Base-by-base conservation (phyloP, 345 rosid species). In the Citropsis articulata region DNA sequence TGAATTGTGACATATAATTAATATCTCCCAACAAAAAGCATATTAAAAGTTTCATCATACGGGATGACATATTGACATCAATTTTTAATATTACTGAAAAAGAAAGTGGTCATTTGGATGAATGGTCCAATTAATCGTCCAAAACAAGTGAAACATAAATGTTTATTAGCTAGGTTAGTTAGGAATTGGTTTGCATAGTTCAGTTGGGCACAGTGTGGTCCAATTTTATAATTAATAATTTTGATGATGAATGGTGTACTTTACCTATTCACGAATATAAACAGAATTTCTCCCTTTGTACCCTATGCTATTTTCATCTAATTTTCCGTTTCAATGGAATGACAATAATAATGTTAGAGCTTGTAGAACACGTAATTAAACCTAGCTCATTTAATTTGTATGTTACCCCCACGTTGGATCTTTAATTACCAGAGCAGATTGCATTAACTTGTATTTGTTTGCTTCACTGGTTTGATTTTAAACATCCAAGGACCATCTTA, bases 401-500 rank as follows among this genome's bases (percentile, higher is more conserved):
- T 31, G 69, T 38, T 33, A 65, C 69, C 42, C 33, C 22, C 24
- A 33, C 14, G 45, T 8, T 66, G n/a, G 45, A 35, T 21, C 25
- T 31, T 64, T 30, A 64, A 33, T 21, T 65, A 36, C 35, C 24
- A 18, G 9, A 25, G n/a, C 60, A 69, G 40, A 70, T n/a, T 8
- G 60, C 73, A 48, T 70, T 50, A 8, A 70, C 8, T 70, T 27
- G 59, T 27, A 45, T 4, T 50, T 72, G 19, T 31, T 9, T 38
- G 61, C 25, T 50, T 50, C 18, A 1, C 22, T 28, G 38, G 38
- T 40, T 50, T 2, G 22, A 68, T 5, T 16, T 74, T 62, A 18
- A 62, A 74, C 28, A 5, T 40, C 9, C 28, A 35, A 38, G 72
- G 69, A 80, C 78, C 75, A 62, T 75, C 27, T 56, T 42, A 50